Conservation (phyloP, 2,329 filamentous ascomycete species). For the Rosellinia necatrix region DNA sequence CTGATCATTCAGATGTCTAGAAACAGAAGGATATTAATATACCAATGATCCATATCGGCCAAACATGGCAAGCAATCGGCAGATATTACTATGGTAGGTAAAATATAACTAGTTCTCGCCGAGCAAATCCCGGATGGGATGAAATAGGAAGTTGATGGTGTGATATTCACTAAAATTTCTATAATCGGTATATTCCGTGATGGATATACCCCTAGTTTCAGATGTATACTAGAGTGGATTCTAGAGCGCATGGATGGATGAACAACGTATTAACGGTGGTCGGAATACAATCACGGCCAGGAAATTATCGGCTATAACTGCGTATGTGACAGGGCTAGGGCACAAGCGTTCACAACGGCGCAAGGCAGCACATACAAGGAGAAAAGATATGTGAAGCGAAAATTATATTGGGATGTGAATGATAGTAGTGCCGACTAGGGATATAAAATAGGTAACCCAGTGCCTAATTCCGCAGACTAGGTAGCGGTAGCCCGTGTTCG, state of each 20-base stretch:
- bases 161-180: not conserved
- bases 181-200: not conserved
- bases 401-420: constrained; percentile 20
- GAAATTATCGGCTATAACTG: too few relatives aligned
- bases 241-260: not conserved
- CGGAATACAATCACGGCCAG: too few relatives aligned
- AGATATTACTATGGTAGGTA: not conserved
- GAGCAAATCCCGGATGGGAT: not conserved
- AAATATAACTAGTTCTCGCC: not conserved
- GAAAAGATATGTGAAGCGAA: constrained; percentile 14
- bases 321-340: too few relatives aligned
- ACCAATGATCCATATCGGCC: not conserved
- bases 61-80: too few relatives aligned
- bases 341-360: not conserved
- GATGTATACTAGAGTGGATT: not conserved
- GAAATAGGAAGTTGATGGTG: not conserved
- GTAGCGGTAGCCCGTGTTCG: not conserved
- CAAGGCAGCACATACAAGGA: not conserved
- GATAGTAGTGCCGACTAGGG: constrained; percentile 31
- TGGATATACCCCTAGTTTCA: not conserved
- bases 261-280: too few relatives aligned
- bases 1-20: not conserved
- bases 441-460: constrained; percentile 28
- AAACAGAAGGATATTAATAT: not conserved
- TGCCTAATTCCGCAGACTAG: constrained; percentile 20